Conservation (phyloP, 2,329 filamentous ascomycete genomes). For the Ophiostoma sp. region DNA sequence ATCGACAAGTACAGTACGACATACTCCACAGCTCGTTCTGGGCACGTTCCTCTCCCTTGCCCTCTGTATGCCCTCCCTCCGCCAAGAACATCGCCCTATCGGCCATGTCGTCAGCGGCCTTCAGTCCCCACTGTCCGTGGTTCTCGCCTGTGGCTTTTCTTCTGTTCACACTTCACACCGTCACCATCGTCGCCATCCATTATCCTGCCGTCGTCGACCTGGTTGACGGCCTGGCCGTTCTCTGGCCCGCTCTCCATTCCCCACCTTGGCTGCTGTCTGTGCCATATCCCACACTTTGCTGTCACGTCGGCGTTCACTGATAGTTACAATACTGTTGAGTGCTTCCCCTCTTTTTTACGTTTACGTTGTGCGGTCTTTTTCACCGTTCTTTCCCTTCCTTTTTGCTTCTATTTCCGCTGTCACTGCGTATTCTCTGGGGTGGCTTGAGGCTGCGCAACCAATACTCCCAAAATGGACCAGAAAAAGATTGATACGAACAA, state of each 20-base stretch:
- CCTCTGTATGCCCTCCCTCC: neutral
- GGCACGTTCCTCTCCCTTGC: neutral
- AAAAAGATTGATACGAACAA: neutral
- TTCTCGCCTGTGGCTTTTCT: neutral
- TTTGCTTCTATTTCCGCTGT: neutral
- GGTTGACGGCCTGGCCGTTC: neutral
- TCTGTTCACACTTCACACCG: neutral
- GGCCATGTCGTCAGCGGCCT: neutral
- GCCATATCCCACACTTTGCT: neutral
- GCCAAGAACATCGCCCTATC: neutral
- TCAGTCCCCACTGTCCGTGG: neutral
- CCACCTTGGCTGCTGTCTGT: neutral
- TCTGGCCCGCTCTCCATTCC: neutral
- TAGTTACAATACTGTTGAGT: neutral
- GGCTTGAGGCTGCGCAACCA: neutral
- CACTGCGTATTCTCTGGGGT: neutral
- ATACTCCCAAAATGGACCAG: neutral
- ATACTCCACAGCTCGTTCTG: neutral
- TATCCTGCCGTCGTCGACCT: neutral
- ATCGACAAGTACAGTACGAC: neutral
- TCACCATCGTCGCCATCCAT: neutral
- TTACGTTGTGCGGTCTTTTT: neutral
- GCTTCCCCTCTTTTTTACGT: neutral
- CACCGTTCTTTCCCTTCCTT: neutral
- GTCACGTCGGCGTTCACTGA: neutral